Evolutionary conservation across 2,329 filamentous ascomycete genomes (phyloP).

Genomic region (Geosmithia putterillii): DNA sequence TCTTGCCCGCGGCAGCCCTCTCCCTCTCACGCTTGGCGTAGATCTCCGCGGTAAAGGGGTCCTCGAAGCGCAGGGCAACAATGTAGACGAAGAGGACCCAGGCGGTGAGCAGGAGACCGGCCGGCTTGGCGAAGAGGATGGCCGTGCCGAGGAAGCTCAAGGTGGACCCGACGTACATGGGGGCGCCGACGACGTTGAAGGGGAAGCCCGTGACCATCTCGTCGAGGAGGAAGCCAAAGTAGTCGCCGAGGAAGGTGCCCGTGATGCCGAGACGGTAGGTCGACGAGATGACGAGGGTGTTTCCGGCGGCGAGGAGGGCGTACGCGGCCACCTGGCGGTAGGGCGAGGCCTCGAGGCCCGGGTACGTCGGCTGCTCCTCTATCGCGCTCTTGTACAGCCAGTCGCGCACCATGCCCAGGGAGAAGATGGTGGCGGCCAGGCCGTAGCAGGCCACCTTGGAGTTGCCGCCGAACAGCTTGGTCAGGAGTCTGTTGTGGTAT

Average conservation of each 20-base stretch:
- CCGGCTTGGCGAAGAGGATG: slow-evolving; percentile 75
- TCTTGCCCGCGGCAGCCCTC: slow-evolving; percentile 38
- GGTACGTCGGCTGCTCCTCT: slow-evolving; percentile 61
- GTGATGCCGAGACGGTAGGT: slow-evolving; percentile 91
- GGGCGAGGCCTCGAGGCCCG: slow-evolving; percentile 52
- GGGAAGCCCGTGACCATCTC: slow-evolving; percentile 88
- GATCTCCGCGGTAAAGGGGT: slow-evolving; percentile 87
- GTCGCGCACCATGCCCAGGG: slow-evolving; percentile 80
- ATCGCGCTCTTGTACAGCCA: slow-evolving; percentile 78
- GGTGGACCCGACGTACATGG: slow-evolving; percentile 95
- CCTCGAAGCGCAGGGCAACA: slow-evolving; percentile 74
- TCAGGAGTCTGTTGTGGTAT: slow-evolving; percentile 83
- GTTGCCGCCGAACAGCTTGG: slow-evolving; percentile 72
- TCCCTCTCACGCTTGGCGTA: slow-evolving; percentile 72
- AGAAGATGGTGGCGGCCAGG: slow-evolving; percentile 83
- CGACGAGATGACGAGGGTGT: slow-evolving; percentile 73
- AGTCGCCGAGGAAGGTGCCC: slow-evolving; percentile 93
- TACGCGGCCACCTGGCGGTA: slow-evolving; percentile 52
- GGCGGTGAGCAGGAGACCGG: slow-evolving; percentile 64
- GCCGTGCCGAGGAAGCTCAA: slow-evolving; percentile 86
- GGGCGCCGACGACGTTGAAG: slow-evolving; percentile 80
- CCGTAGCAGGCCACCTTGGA: slow-evolving; percentile 75
- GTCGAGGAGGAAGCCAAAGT: slow-evolving; percentile 98
- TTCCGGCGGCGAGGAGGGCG: slow-evolving; percentile 61
- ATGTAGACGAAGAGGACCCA: slow-evolving; percentile 70